Evolutionary conservation across 306 rosid genomes (phyloP), one percentile per base, ranked within the genome.

Genomic region (Neltuma alba): DNA sequence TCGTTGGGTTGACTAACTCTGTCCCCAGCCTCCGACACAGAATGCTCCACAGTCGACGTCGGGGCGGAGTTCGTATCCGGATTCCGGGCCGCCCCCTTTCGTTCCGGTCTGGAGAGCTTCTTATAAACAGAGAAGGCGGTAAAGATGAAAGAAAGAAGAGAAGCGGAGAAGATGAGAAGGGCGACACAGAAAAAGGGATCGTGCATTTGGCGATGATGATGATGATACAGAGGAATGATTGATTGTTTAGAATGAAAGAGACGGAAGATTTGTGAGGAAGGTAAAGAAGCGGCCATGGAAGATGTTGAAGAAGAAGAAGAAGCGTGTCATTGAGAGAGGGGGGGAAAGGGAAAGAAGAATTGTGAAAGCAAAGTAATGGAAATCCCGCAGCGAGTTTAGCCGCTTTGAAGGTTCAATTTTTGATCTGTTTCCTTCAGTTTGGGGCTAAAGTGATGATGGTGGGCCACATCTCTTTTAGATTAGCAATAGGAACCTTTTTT

Each of bases 251-350:
- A 10, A 45, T 79, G 82, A 57, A 52, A 58, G 81, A 62, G 48
- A 69, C 60, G 61, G 79, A 77, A 81, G 11, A 74, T 7, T 52
- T 20, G 74, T 0, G 81, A 83, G 28, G 40, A 70, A 38, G 41
- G 68, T n/a, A 72, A 23, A 82, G 93, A 16, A 80, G 92, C 83
- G 81, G 89, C 88, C 89, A 89, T 88, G 78, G 81, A 86, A 76
- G 66, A 31, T 12, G 66, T 18, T 9, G 73, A 40, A 21, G 36
- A 7, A 75, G 66, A 13, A 13, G 66, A 58, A 58, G 65, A 58
- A 58, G 65, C 79, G 88, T 85, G 89, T 83, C 89, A 72, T 80
- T 74, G 45, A 83, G 48, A 85, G 57, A 72, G 37, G 42, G 20
- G 72, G 34, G 34, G 57, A 11, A 57, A 57, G 40, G 60, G 76